phyloP scores from a whole-genome alignment of 2,329 filamentous ascomycete species.

The Clarireedia monteithiana region DNA sequence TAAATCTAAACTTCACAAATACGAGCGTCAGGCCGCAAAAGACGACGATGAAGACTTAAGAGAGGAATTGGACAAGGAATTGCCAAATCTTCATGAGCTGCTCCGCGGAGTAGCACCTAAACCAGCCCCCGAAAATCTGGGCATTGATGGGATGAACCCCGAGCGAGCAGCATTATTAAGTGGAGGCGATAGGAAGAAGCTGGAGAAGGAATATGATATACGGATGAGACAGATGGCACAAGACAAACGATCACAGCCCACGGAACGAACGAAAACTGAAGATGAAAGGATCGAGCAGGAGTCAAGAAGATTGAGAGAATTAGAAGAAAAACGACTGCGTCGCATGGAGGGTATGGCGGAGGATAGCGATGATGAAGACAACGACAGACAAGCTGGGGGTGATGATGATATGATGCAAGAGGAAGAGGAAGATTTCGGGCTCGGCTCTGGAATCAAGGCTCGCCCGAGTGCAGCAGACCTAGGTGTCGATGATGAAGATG shows the following conservation, averaged over 20 bases:
- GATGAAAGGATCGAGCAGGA: constrained; percentile 78
- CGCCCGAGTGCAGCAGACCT: constrained; percentile 43
- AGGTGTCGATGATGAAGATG: constrained; percentile 86
- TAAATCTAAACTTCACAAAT: constrained; percentile 93
- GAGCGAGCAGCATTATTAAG: constrained; percentile 54
- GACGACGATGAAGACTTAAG: constrained; percentile 89
- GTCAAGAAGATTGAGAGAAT: constrained; percentile 64
- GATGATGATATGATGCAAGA: constrained; percentile 42
- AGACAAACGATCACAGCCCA: constrained; percentile 78
- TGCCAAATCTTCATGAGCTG: constrained; percentile 67
- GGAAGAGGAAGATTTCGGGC: constrained; percentile 51
- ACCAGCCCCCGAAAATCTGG: constrained; percentile 32
- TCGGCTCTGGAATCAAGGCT: constrained; percentile 51
- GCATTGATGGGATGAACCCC: constrained; percentile 48
- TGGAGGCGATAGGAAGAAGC: constrained; percentile 53
- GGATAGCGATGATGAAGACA: constrained; percentile 55
- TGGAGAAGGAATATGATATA: constrained; percentile 83
- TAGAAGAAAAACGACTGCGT: constrained; percentile 74
- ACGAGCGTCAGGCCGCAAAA: constrained; percentile 84
- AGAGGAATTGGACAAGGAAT: constrained; percentile 74
- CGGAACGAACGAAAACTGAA: constrained; percentile 82
- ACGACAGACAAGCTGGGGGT: background rate
- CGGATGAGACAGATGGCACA: constrained; percentile 73
- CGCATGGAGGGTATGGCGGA: constrained; percentile 83
- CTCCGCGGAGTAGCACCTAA: constrained; percentile 50